These are phyloP conservation scores for Biscogniauxia sp. DNA, from an alignment of 2,329 filamentous ascomycete species.

Conservation along the genomic window DNA sequence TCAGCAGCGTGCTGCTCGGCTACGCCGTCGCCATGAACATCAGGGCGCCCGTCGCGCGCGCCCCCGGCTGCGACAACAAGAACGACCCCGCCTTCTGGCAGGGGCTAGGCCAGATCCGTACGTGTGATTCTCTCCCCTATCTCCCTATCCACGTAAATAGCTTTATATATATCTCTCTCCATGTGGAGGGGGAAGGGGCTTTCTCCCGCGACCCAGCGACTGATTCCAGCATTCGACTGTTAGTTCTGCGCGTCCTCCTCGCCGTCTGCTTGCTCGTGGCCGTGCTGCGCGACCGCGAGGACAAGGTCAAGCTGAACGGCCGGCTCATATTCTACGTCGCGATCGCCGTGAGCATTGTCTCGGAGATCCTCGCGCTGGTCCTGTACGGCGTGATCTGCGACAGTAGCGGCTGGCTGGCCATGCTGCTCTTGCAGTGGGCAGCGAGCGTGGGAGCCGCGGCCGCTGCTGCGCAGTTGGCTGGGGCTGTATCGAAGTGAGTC, in stretches of 20 bases:
- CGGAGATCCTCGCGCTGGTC: not conserved
- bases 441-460: constrained; percentile 2
- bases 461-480: constrained; percentile 6
- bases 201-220: too few species aligned
- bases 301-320: not conserved
- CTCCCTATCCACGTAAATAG: too few species aligned
- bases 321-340: constrained; percentile 1
- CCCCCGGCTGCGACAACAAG: not conserved
- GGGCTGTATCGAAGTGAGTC: constrained; percentile 1
- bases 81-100: constrained; percentile 8
- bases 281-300: not conserved
- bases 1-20: constrained; percentile 4
- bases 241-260: constrained; percentile 1
- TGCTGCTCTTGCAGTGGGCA: constrained; percentile 4
- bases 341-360: not conserved
- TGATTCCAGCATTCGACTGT: too few species aligned
- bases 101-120: not conserved
- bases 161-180: too few species aligned
- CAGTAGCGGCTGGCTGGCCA: constrained; percentile 3
- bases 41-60: not conserved
- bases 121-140: not conserved
- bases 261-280: not conserved
- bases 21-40: constrained; percentile 6
- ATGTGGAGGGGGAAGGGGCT: too few species aligned
- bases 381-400: constrained; percentile 7